Conservation (phyloP, 257 asterid genomes). For the Solanum gracilifrons region DNA sequence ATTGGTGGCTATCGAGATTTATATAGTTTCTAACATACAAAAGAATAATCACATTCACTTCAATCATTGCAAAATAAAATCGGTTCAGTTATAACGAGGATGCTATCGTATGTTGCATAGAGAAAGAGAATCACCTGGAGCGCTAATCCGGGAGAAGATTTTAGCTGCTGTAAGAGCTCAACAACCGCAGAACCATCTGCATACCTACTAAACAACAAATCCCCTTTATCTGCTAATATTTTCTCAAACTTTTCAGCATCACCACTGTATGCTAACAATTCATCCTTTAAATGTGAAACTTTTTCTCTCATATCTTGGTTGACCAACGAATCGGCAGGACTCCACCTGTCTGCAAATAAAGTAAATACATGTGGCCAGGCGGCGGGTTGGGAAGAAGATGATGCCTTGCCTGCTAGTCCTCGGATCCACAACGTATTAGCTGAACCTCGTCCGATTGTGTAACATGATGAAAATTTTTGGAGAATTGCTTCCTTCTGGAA, state of each 20-base stretch:
- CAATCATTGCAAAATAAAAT: background rate
- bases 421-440: background rate
- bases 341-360: slow-evolving; percentile 20
- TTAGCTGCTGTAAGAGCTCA: slow-evolving; percentile 49
- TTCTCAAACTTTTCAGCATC: slow-evolving; percentile 28
- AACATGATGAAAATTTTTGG: background rate
- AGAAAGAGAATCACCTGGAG: slow-evolving; percentile 37
- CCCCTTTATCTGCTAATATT: slow-evolving; percentile 46
- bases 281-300: slow-evolving; percentile 41
- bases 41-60: background rate
- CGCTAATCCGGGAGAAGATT: slow-evolving; percentile 27
- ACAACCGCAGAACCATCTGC: slow-evolving; percentile 50
- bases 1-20: background rate
- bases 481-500: background rate
- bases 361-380: slow-evolving; percentile 1
- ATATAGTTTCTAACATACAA: background rate
- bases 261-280: slow-evolving; percentile 20
- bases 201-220: slow-evolving; percentile 37
- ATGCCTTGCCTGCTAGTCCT: background rate
- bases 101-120: background rate
- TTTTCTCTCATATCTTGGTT: slow-evolving; percentile 6
- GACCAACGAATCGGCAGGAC: slow-evolving; percentile 1
- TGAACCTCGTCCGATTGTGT: background rate
- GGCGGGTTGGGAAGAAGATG: background rate
- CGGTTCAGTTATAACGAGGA: background rate